Base-by-base conservation (phyloP, 306 rosid genomes). In the Spatholobus suberectus region DNA sequence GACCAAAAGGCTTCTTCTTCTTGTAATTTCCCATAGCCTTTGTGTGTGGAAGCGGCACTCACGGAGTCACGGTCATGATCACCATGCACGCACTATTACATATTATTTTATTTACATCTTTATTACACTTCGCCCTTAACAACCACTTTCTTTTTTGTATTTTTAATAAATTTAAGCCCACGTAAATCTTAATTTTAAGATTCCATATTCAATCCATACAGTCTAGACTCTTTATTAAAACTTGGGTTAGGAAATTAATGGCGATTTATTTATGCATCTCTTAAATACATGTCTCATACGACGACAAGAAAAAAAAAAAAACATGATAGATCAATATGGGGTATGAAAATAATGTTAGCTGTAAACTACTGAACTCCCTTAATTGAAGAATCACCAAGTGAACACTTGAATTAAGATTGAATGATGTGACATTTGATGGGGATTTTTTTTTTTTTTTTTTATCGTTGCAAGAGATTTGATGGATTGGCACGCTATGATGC, bases 21-120 rank as follows among this genome's bases (percentile, higher is more conserved):
- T 34, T 66, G 35, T 69, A 79, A 51, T 71, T 70, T 58, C 24
- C 37, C 75, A 70, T 70, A 15, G 59, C 75, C 69, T 72, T 62
- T 54, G 46, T 73, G 66, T 62, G 81, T 73, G 84, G 87, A 84
- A 24, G 67, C 47, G 51, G 73, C 87, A 79, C 77, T 66, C 74
- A 47, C 32, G 4, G 24, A 21, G 26, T 65, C 72, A 34, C 0
- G 11, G 5, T 29, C 68, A 65, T 71, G 63, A 21, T 65, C 81
- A 74, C 55, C 87, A 84, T 79, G 84, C 87, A 80, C 71, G 34
- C 65, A 26, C 41, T 47, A 58, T 73, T 34, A 69, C 41, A 35
- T 18, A 15, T 61, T 81, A n/a, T 41, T 80, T 59, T 81, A 61
- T 46, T 61, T 3, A 10, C 47, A 51, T 52, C 21, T 23, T 62